Percentiles rank a stretch among this genome's conserved stretches.
Evolutionary conservation across 2,329 filamentous ascomycete species (phyloP).

Genomic region (Pseudocercospora fuligena): DNA sequence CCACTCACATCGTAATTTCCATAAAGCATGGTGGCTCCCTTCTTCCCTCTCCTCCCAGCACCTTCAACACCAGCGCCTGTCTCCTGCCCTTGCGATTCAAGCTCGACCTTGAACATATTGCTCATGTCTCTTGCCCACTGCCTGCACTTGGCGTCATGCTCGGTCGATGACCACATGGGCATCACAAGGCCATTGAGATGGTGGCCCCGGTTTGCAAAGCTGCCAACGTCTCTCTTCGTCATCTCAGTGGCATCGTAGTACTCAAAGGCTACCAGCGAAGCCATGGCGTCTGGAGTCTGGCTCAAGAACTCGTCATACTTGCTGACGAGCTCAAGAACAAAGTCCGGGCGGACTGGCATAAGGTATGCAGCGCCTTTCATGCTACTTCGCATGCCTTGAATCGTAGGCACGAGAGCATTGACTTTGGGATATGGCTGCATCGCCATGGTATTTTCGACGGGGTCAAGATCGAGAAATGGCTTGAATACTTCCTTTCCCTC

Average conservation of each 20-base stretch:
- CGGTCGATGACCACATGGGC: conserved; percentile 37
- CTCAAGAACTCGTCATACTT: conserved; percentile 31
- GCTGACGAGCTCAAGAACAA: conserved; percentile 29
- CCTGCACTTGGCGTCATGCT: conserved; percentile 33
- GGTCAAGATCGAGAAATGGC: conserved; percentile 31
- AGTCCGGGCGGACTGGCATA: conserved; percentile 30
- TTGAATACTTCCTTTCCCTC: conserved; percentile 31
- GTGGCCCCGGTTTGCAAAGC: conserved; percentile 37
- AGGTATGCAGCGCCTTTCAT: conserved; percentile 38
- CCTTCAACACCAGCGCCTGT: conserved; percentile 32
- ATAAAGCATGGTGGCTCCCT: conserved; percentile 37
- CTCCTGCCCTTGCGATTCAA: conserved; percentile 28
- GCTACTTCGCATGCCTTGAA: conserved; percentile 31
- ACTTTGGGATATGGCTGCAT: conserved; percentile 31
- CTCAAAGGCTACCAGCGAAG: conserved; percentile 34
- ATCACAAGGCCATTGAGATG: conserved; percentile 38
- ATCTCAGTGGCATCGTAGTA: conserved; percentile 34
- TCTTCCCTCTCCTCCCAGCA: conserved; percentile 32
- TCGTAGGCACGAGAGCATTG: conserved; percentile 32
- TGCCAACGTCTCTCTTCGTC: conserved; percentile 27
- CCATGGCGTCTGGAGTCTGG: conserved; percentile 28
- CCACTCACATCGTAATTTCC: conserved; percentile 38
- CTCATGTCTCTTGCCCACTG: conserved; percentile 38
- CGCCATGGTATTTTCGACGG: conserved; percentile 29
- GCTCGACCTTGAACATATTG: conserved; percentile 34